Base-by-base conservation (phyloP, 371 early-diverging fungal genomes). In the Mucor racemosus region DNA sequence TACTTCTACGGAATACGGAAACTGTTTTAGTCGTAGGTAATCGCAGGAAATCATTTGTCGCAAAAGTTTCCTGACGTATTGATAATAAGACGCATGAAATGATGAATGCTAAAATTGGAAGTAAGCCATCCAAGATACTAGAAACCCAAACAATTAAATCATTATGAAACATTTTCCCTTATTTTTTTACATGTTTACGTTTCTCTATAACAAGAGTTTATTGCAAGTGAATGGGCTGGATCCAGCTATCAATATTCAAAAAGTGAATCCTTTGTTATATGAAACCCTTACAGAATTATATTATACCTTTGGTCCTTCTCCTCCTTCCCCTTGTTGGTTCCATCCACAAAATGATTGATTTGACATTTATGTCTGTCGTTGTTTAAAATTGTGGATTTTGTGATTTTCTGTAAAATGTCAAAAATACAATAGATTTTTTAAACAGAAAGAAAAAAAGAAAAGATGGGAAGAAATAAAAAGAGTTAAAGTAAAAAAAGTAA, bases 21-120 rank as follows among this genome's bases (percentile, higher is more conserved):
- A 72, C 63, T 15, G 76, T 62, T 69, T 78, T 78, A 13, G 69
- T 62, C 0, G 80, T 78, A 3, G 82, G 82, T 31, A 82, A 31
- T 35, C 82, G 76, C 21, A 74, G 64, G 56, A 70, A 71, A 26
- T 68, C 59, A 39, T 67, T 71, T 38, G 50, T 33, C 60, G 64
- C 70, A 19, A 53, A 41, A n/a, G 65, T 71, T 53, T 66, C 66
- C 8, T 71, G 74, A 36, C 66, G 62, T 34, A 69, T 50, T 14
- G 39, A 55, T 55, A 78, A 70, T 36, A 75, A 17, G 1, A 42
- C 48, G 48, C 74, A 64, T 4, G 81, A 81, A 17, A 72, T 21
- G 13, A 75, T 41, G 33, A 81, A 66, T 34, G 78, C 75, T 13
- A 71, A 36, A 10, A 75, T 13, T 40, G 81, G 81, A 11, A 77